Base-by-base conservation (phyloP, 2,329 filamentous ascomycete species). In the Penicillium sp. region DNA sequence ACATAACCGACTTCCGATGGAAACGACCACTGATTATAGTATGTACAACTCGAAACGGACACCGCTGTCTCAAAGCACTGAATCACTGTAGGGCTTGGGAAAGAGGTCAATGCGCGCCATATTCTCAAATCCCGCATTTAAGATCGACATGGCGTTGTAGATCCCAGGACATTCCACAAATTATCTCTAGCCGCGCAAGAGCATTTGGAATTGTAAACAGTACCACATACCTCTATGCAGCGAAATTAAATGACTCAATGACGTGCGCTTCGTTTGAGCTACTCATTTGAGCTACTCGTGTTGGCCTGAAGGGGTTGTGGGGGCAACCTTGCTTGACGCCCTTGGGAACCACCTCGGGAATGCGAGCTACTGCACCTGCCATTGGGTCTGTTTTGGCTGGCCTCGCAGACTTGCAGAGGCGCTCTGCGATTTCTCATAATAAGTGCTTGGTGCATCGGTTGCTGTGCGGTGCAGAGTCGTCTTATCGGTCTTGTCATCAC, bases 311-410 rank as follows among this genome's bases (percentile, higher is more conserved):
- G 46, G 57, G 45, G 49, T 47, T 50, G 51, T 22, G 26, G 49
- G 60, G 52, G 35, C 42, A 49, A 61, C 61, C 62, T 64, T 65
- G 62, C 62, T 64, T 40, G 18, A 14, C 44, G 51, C 56, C 60
- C 50, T 61, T 61, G 59, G 23, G 37, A 48, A 60, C 54, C 45
- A 20, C 52, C 47, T 46, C 45, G 49, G 50, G 57, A 61, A 65
- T 62, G 54, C 46, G 47, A 45, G 27, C 41, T 55, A 48, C 51
- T 12, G 37, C 26, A 7, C 26, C 22, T 46, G 41, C 37, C 6
- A 65, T 62, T 65, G 61, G 59, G n/a, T 42, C 26, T 52, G 56
- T 57, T 49, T 52, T 53, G 55, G 49, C 46, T 43, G 29, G 45
- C 35, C 27, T 45, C 9, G 9, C 42, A 48, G 27, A 27, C 37